These are phyloP conservation scores for Phytopythium sindhum DNA, from an alignment of 352 stramenopile species.

Conservation along the genomic window DNA sequence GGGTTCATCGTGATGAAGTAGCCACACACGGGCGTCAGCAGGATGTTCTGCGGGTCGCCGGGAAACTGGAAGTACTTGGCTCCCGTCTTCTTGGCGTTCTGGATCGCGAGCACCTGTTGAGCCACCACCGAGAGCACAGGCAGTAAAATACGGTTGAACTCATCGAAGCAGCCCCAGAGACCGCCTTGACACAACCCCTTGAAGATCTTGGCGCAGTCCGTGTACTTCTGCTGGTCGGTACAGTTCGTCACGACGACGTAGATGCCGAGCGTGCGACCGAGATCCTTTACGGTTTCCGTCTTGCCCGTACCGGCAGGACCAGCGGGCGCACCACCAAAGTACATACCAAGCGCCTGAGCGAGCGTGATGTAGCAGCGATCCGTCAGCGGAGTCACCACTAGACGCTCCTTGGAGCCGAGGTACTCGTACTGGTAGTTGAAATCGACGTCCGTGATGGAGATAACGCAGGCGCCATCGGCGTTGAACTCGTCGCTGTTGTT, in stretches of 20 bases:
- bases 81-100: conserved; percentile 97
- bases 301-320: conserved; percentile 95
- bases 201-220: conserved; percentile 98
- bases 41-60: conserved; percentile 96
- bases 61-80: conserved; percentile 97
- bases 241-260: conserved; percentile 98
- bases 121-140: conserved; percentile 96
- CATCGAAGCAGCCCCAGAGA: conserved; percentile 97
- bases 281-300: conserved; percentile 97
- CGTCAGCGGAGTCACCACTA: conserved; percentile 97
- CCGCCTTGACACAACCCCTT: conserved; percentile 96
- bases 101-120: conserved; percentile 97
- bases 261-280: conserved; percentile 93
- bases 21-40: conserved; percentile 93
- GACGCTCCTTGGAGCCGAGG: conserved; percentile 94
- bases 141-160: conserved; percentile 98
- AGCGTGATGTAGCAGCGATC: conserved; percentile 98
- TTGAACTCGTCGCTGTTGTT: conserved; percentile 94
- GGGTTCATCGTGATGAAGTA: conserved; percentile 99
- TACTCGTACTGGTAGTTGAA: conserved; percentile 99
- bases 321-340: conserved; percentile 95
- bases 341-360: conserved; percentile 97
- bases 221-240: conserved; percentile 97
- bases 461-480: conserved; percentile 93
- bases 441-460: conserved; percentile 97